Evolutionary conservation across 2,329 filamentous ascomycete genomes (phyloP).

Genomic region (Neonectria ditissima): DNA sequence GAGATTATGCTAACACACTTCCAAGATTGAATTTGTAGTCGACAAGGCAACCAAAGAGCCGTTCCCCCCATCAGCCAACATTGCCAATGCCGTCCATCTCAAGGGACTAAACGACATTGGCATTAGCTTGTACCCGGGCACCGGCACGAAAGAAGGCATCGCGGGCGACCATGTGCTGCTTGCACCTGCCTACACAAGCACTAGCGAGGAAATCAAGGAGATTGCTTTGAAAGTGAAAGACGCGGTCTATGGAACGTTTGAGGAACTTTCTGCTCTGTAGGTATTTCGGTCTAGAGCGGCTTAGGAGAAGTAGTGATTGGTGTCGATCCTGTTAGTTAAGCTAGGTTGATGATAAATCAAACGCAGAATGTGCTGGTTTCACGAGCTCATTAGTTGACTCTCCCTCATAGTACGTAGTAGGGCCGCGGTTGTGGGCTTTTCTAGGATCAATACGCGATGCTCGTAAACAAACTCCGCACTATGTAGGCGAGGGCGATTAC

Average conservation of each 20-base stretch:
- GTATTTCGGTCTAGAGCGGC: not conserved
- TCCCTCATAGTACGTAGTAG: not conserved
- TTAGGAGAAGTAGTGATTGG: not conserved
- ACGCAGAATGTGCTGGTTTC: not conserved
- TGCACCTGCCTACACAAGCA: slow-evolving; percentile 59
- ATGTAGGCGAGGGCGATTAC: not conserved
- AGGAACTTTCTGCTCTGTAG: not conserved
- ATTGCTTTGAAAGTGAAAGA: slow-evolving; percentile 37
- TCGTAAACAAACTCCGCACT: not conserved
- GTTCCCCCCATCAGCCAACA: slow-evolving; percentile 47
- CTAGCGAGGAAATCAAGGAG: slow-evolving; percentile 36
- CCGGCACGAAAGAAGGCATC: slow-evolving; percentile 39
- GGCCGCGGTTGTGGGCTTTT: not conserved
- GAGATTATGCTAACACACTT: slow-evolving; percentile 1
- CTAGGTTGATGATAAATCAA: not conserved
- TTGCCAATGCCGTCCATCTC: slow-evolving; percentile 39
- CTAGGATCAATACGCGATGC: not conserved
- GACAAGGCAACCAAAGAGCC: slow-evolving; percentile 45
- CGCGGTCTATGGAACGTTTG: slow-evolving; percentile 25
- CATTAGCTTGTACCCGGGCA: slow-evolving; percentile 59
- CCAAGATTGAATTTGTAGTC: slow-evolving; percentile 45
- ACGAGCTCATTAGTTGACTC: not conserved
- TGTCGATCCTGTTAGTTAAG: not conserved
- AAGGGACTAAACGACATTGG: slow-evolving; percentile 59
- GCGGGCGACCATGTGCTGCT: slow-evolving; percentile 42